Conservation (phyloP, 768 basidiomycete species). For the Rhizopogon vulgaris region DNA sequence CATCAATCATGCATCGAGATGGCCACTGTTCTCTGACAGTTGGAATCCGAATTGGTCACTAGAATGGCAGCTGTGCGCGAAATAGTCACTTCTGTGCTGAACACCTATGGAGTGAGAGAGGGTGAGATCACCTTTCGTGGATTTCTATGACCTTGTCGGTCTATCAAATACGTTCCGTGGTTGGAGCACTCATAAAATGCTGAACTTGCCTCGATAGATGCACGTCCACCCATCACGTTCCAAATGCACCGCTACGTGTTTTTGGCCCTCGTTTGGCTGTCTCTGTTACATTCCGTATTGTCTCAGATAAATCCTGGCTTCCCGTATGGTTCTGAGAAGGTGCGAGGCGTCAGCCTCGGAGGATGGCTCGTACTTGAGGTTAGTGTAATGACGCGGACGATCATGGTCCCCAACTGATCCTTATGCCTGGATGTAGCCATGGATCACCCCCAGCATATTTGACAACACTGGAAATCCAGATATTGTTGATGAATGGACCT, state of each 20-base stretch:
- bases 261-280: constrained; percentile 22
- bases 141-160: background rate
- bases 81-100: background rate
- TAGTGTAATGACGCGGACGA: constrained; percentile 5
- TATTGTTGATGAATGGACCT: constrained; percentile 78
- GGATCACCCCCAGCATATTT: constrained; percentile 77
- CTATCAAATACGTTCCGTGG: background rate
- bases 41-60: background rate
- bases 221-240: background rate
- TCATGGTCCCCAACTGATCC: constrained; percentile 33
- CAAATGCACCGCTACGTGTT: constrained; percentile 3
- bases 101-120: background rate
- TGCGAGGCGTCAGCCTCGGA: constrained; percentile 82
- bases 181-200: background rate
- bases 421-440: constrained; percentile 40
- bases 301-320: constrained; percentile 47
- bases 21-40: background rate
- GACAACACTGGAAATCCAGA: constrained; percentile 43
- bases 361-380: constrained; percentile 56
- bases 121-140: background rate
- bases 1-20: background rate
- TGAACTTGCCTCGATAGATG: background rate
- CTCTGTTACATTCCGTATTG: constrained; percentile 20
- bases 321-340: constrained; percentile 65
- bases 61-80: background rate